phyloP scores from a whole-genome alignment of 2,329 filamentous ascomycete genomes.

The Clathrospora elynae region DNA sequence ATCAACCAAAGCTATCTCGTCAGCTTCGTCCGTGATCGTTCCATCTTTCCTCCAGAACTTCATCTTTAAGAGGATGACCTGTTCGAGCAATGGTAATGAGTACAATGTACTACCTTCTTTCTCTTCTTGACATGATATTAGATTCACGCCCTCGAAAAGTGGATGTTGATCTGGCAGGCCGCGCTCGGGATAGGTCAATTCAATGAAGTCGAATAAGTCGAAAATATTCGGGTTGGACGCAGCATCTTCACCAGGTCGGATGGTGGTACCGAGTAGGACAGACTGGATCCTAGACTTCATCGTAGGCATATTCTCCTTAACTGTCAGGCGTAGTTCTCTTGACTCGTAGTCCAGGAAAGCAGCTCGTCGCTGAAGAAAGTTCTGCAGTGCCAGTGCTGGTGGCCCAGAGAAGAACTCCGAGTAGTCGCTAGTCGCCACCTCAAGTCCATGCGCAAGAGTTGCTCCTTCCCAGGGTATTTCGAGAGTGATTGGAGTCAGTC shows the following conservation, averaged over 20 bases:
- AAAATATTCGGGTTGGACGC: conserved; percentile 78
- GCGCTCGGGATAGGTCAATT: conserved; percentile 60
- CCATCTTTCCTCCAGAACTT: conserved; percentile 62
- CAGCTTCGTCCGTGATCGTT: conserved; percentile 45
- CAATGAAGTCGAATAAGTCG: conserved; percentile 90
- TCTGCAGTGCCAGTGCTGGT: conserved; percentile 70
- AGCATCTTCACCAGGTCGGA: conserved; percentile 68
- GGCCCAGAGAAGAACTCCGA: conserved; percentile 71
- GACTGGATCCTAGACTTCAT: conserved; percentile 56
- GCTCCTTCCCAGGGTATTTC: conserved; percentile 76
- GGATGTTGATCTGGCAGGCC: conserved; percentile 59
- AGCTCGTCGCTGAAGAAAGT: conserved; percentile 78
- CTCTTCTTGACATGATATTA: conserved; percentile 66
- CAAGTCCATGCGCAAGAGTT: conserved; percentile 55
- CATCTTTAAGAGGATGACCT: conserved; percentile 73
- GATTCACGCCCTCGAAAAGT: conserved; percentile 69
- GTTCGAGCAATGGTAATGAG: conserved; percentile 71
- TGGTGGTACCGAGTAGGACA: conserved; percentile 76
- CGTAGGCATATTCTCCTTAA: conserved; percentile 68
- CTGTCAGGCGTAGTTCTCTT: conserved; percentile 79
- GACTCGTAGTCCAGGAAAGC: conserved; percentile 83
- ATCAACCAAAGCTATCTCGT: conserved; percentile 25
- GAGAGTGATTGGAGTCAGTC: conserved; percentile 71
- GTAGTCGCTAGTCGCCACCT: conserved; percentile 24
- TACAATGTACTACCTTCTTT: conserved; percentile 64